These are phyloP conservation scores for Komagataella pastoris DNA, from an alignment of 805 yeast genomes.

Conservation along the genomic window DNA sequence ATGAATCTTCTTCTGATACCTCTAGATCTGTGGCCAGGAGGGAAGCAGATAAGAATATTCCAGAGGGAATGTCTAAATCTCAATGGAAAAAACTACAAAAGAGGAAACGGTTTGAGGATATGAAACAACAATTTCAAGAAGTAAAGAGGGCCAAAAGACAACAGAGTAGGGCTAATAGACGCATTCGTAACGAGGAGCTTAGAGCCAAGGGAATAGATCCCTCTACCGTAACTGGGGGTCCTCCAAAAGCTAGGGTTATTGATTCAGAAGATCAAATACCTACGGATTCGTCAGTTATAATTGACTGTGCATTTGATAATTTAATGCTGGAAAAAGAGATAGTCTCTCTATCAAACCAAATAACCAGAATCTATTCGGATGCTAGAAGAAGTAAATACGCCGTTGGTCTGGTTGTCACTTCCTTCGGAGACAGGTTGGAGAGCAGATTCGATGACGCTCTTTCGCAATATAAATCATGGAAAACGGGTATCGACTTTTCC, in stretches of 20 bases:
- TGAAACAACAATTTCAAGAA: constrained; percentile 22
- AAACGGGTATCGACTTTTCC: constrained; percentile 30
- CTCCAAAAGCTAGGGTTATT: constrained; percentile 14
- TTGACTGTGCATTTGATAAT: constrained; percentile 89
- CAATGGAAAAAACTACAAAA: not conserved
- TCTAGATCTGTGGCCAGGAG: constrained; percentile 48
- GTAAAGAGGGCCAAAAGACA: constrained; percentile 42
- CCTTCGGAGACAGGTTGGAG: constrained; percentile 54
- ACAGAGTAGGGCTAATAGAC: constrained; percentile 17
- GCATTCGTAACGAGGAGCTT: constrained; percentile 18
- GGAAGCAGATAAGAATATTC: constrained; percentile 22
- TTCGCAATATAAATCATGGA: constrained; percentile 55
- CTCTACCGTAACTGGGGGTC: constrained; percentile 18
- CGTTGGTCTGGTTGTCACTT: constrained; percentile 46
- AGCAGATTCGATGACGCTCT: constrained; percentile 55
- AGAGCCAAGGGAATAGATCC: constrained; percentile 24
- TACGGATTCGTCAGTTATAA: constrained; percentile 40
- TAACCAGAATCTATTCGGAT: constrained; percentile 71
- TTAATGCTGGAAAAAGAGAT: constrained; percentile 67
- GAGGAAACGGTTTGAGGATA: not conserved
- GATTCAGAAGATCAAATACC: constrained; percentile 31
- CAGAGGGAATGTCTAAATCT: not conserved
- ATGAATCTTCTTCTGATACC: not conserved
- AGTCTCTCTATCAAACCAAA: constrained; percentile 63
- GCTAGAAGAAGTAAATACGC: constrained; percentile 48